Evolutionary conservation across 2,329 filamentous ascomycete species (phyloP), one percentile per base, ranked within the genome.

Genomic region (Ceratocystis albifundus): DNA sequence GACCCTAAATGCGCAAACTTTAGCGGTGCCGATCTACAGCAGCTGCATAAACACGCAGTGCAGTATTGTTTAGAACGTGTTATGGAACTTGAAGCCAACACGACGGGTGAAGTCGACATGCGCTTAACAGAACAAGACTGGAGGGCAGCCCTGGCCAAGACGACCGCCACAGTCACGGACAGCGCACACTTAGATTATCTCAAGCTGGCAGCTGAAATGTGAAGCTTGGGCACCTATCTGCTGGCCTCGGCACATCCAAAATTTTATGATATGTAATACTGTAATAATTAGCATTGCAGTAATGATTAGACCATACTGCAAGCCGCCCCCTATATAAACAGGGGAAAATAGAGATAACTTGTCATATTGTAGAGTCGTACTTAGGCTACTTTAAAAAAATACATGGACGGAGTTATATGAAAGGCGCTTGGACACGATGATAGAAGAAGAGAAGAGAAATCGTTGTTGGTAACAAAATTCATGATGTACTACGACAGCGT

Each of bases 1-100:
- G 85, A 88, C 67, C 68, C 72, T 7, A 78, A 85, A 10, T 96
- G 92, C 74, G 79, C 82, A 8, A 85, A 89, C 28, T 97, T 93
- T 74, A 93, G 88, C 68, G 85, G 84, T 68, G 85, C 85, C 0
- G 85, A 88, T 71, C 74, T 88, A 48, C 79, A 80, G 41, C 77
- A 75, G 0, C 66, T 79, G 10, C 76, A 75, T 61, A 72, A 74
- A 45, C 84, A 83, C 69, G 76, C 86, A 2, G 78, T 78, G 8
- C 75, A 80, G 70, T 81, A 80, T 63, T 75, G 84, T 2, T 72
- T 80, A 15, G 72, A 74, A 61, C 73, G 76, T 57, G 78, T 74
- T 66, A 68, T 77, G n/a, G 69, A 71, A 45, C 28, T 64, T 15
- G 71, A 70, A 6, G 70, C 72, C 32, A 72, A 71, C 45, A 55